Evolutionary conservation across 2,329 filamentous ascomycete species (phyloP).

Genomic region (Aspergillus sp.): DNA sequence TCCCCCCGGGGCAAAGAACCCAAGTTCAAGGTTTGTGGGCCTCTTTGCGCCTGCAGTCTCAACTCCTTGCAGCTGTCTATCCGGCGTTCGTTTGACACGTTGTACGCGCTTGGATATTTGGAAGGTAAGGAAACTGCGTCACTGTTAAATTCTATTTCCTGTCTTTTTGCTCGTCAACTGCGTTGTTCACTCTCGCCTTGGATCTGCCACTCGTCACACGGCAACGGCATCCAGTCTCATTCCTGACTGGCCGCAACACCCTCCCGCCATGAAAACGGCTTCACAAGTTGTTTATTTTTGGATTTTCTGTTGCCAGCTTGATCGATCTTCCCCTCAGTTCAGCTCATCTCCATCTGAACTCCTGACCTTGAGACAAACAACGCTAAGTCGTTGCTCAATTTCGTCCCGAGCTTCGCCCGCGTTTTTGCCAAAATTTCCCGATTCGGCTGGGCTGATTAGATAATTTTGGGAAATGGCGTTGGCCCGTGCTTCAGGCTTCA

Average conservation of each 20-base stretch:
- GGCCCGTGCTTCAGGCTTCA: conserved; percentile 18
- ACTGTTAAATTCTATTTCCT: background rate
- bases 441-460: conserved; percentile 17
- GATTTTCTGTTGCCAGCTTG: background rate
- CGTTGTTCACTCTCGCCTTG: background rate
- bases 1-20: background rate
- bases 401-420: conserved; percentile 5
- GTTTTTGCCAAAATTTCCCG: conserved; percentile 9
- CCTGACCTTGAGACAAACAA: conserved; percentile 2
- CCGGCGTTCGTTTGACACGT: conserved; percentile 18
- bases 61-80: conserved; percentile 23
- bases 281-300: background rate
- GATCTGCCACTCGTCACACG: background rate
- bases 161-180: background rate
- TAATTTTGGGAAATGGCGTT: conserved; percentile 14
- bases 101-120: conserved; percentile 7
- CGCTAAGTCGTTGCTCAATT: conserved; percentile 6
- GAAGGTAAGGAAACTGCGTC: conserved; percentile 14
- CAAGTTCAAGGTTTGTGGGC: background rate
- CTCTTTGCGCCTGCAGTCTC: background rate
- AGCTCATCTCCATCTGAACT: background rate
- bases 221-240: background rate
- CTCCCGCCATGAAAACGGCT: background rate
- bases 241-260: background rate
- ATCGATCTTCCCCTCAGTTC: background rate